Evolutionary conservation across 2,329 filamentous ascomycete species (phyloP).

Genomic region (Phoma sp.): DNA sequence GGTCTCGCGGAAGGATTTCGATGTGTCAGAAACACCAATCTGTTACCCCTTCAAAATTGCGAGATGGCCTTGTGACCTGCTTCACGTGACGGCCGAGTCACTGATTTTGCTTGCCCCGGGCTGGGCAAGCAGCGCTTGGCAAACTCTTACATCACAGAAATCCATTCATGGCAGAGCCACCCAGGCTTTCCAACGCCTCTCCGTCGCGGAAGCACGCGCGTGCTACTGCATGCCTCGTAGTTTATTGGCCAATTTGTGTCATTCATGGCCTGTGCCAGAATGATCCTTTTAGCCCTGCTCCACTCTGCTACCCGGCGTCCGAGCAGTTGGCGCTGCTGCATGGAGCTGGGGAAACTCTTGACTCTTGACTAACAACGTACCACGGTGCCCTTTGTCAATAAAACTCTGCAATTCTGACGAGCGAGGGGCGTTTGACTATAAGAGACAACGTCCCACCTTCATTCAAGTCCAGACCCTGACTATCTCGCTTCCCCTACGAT

Average conservation of each 20-base stretch:
- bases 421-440: slow-evolving; percentile 31
- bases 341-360: slow-evolving; percentile 34
- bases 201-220: slow-evolving; percentile 29
- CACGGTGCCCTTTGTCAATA: slow-evolving; percentile 37
- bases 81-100: slow-evolving; percentile 23
- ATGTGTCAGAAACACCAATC: slow-evolving; percentile 40
- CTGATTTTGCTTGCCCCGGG: slow-evolving; percentile 26
- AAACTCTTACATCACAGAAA: slow-evolving; percentile 37
- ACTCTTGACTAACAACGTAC: slow-evolving; percentile 43
- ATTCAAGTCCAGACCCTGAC: slow-evolving; percentile 19
- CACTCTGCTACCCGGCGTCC: slow-evolving; percentile 32
- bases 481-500: slow-evolving; percentile 16
- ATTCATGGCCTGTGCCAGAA: slow-evolving; percentile 27
- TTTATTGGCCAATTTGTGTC: slow-evolving; percentile 26
- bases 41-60: slow-evolving; percentile 29
- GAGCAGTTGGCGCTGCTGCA: slow-evolving; percentile 34
- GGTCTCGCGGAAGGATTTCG: slow-evolving; percentile 33
- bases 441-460: slow-evolving; percentile 24
- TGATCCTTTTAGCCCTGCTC: slow-evolving; percentile 30
- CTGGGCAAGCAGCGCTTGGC: slow-evolving; percentile 23
- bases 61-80: slow-evolving; percentile 27
- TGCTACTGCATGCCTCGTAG: slow-evolving; percentile 13
- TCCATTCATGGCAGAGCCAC: slow-evolving; percentile 20
- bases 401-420: slow-evolving; percentile 31
- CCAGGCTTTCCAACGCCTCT: slow-evolving; percentile 28